Evolutionary conservation across 495 filamentous ascomycete genomes (phyloP), one percentile per base, ranked within the genome.

Genomic region (Aspergillus coremiiformis): DNA sequence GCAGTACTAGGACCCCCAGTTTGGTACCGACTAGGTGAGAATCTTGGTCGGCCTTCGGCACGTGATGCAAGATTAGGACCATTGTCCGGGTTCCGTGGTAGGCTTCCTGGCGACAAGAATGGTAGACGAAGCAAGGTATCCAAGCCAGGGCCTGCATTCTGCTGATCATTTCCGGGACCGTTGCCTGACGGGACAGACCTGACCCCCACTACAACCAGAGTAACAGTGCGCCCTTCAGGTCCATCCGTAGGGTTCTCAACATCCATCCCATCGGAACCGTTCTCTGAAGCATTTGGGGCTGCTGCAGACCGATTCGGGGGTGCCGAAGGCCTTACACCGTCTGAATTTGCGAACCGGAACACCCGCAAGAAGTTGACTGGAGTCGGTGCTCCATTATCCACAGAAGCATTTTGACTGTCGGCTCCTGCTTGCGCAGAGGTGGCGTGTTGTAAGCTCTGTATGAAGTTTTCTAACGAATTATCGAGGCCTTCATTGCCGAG

Each of bases 151-250:
- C 66, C 66, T 44, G 63, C 55, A 60, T 56, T 70, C 50, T 62
- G 79, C 60, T 67, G 78, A 42, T 71, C 80, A 41, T 63, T 63
- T 22, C 66, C 62, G 12, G 68, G 56, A 37, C 68, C 71, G 47
- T 69, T 76, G 35, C 75, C 70, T 14, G 82, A 74, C 15, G 78
- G 78, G 32, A 87, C 83, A 10, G 84, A 86, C 26, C 84, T 74
- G 35, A 89, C 86, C 9, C 86, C 85, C 39, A 89, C 85, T 35
- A 89, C 79, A 26, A 86, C 83, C 47, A 86, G 72, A 7, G 83
- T 84, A 14, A 86, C 80, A 53, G 80, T 83, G 14, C 83, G 74
- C 11, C 77, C 82, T 49, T 85, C 83, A 19, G 55, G 47, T n/a
- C 66, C 72, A 41, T 80, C 78, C 19, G 65, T 49, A 44, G 72